These are phyloP conservation scores for Canavalia ensiformis DNA, from an alignment of 306 rosid species.

Conservation along the genomic window DNA sequence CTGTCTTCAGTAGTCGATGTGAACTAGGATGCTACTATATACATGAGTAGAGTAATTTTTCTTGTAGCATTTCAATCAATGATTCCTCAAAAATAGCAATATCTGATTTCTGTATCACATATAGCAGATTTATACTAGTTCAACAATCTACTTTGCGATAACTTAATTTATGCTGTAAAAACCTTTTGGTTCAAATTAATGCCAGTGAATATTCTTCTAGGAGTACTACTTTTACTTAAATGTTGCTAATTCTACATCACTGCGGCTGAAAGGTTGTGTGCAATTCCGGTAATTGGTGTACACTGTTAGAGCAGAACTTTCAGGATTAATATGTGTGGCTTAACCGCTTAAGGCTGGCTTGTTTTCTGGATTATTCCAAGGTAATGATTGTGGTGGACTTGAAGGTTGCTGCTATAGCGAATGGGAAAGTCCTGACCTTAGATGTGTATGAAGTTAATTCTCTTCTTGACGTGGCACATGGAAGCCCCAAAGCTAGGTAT, in stretches of 20 bases:
- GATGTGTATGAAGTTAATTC: no score
- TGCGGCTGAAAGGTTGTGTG: background rate
- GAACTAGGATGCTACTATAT: background rate
- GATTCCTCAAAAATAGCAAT: background rate
- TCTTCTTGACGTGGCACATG: no score
- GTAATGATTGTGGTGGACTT: background rate
- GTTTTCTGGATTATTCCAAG: background rate
- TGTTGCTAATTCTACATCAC: background rate
- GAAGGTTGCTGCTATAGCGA: background rate
- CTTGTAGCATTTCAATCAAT: slow-evolving; percentile 29
- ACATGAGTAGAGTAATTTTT: background rate
- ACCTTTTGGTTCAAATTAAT: background rate
- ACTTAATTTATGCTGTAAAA: background rate
- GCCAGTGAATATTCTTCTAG: background rate
- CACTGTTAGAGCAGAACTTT: background rate
- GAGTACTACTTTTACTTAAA: background rate
- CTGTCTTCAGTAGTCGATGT: slow-evolving; percentile 28
- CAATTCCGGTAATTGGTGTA: background rate
- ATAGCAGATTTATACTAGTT: background rate
- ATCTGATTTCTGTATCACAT: background rate
- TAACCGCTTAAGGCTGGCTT: background rate
- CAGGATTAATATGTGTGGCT: background rate
- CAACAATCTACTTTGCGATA: background rate
- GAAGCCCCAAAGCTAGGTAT: no score
- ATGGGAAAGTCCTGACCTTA: no score